A percentile compares a stretch with the other conserved stretches of the same genome.
These are phyloP conservation scores for Chalciporus sphaerocephalus DNA, from an alignment of 768 basidiomycete species.

Conservation along the genomic window DNA sequence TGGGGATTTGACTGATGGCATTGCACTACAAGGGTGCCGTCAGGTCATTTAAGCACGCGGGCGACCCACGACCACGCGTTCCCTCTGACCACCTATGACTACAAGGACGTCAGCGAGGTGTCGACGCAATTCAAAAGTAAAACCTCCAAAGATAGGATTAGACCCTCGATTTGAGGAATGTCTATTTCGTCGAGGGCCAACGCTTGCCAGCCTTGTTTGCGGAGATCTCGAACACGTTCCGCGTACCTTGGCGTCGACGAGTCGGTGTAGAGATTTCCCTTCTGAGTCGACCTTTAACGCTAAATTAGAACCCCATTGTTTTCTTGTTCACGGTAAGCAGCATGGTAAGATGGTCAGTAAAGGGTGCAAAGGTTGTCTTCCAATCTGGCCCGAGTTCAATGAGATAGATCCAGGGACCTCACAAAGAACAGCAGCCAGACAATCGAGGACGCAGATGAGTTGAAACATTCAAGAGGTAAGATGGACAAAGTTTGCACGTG, in stretches of 20 bases:
- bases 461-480: no score
- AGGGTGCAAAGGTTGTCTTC: no score
- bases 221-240: background rate
- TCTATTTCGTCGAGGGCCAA: background rate
- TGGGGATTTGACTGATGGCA: background rate
- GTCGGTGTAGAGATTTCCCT: background rate
- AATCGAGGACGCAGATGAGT: no score
- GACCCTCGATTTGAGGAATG: background rate
- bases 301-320: no score
- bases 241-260: background rate
- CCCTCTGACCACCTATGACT: background rate
- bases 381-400: no score
- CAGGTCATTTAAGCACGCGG: no score
- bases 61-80: no score
- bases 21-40: background rate
- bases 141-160: background rate
- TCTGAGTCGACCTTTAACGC: no score
- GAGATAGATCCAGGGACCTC: no score
- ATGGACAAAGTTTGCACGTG: background rate
- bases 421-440: no score
- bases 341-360: no score
- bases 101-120: background rate
- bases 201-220: background rate
- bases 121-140: background rate
- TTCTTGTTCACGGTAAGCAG: background rate